Evolutionary conservation across 2,329 filamentous ascomycete species (phyloP), one percentile per base, ranked within the genome.

Genomic region (Cadophora sp.): DNA sequence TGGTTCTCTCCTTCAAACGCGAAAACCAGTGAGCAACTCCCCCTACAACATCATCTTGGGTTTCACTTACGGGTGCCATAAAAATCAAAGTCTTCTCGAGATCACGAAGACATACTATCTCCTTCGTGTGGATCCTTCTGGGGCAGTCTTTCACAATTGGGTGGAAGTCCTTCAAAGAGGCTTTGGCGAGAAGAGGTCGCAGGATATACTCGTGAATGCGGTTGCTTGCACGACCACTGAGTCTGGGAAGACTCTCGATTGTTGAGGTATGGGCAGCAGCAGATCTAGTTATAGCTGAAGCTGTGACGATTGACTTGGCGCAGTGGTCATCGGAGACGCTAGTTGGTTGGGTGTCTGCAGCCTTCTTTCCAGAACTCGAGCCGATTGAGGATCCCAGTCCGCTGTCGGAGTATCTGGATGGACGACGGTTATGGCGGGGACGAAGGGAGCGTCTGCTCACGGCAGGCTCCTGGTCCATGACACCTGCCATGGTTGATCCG

Each of bases 21-120:
- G 83, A 84, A 84, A 88, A 87, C 85, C 82, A 88, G 86, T 86
- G 85, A 89, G 89, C 85, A 88, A 87, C 82, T 85, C 83, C 80
- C 86, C 85, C 84, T 84, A 85, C 85, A 81, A 85, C 79, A 78
- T 83, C 82, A 80, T 79, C 78, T 81, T 77, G 73, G 73, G 83
- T 78, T 77, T 84, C 80, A 96, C 94, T 96, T 91, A 97, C 95
- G 79, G 93, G 93, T 83, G 94, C 93, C 79, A 94, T 88, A 80
- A 94, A 94, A 76, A 97, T 88, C 69, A 98, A 83, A 11, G 91
- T 95, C 87, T 97, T 97, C 81, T 98, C 95, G 59, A 98, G 86
- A 80, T 98, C 95, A 79, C 95, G 89, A 64, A 98, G 87, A 81
- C 92, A 97, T 78, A 92, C 89, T 76, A 98, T 96, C 75, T 96